Conservation (phyloP, 257 asterid species). For the Echium plantagineum region DNA sequence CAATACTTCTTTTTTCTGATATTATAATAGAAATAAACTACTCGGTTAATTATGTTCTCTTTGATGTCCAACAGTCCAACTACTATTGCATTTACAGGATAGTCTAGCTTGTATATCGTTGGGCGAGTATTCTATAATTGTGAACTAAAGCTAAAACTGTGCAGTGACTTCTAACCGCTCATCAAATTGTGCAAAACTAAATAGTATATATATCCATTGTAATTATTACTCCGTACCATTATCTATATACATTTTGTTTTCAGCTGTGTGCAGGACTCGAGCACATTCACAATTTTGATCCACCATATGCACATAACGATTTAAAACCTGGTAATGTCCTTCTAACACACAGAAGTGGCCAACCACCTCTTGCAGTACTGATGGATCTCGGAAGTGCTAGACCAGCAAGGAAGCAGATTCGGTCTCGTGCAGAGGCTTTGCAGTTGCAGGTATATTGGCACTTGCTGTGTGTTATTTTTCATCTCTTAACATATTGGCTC, state of each 20-base stretch:
- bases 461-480: not conserved
- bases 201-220: too few species aligned
- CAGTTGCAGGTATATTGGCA: conserved; percentile 66
- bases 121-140: not conserved
- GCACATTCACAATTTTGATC: conserved; percentile 91
- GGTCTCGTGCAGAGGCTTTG: conserved; percentile 83
- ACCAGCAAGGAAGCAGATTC: conserved; percentile 86
- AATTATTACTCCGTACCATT: not conserved
- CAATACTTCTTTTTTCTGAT: not conserved
- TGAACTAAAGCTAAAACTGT: not conserved
- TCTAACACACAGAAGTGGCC: conserved; percentile 72
- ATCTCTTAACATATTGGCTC: not conserved
- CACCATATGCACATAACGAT: conserved; percentile 96
- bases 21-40: not conserved
- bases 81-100: too few species aligned
- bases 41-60: not conserved
- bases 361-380: conserved; percentile 67
- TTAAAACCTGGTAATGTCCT: conserved; percentile 94
- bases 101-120: not conserved
- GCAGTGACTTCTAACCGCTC: too few species aligned
- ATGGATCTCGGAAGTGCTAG: conserved; percentile 99
- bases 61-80: not conserved
- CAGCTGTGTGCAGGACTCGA: conserved; percentile 99
- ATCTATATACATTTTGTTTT: conserved; percentile 18
- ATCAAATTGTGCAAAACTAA: too few species aligned